Percentiles rank a stretch among this genome's conserved stretches.
These are phyloP conservation scores for Fusarium keratoplasticum DNA, from an alignment of 2,329 filamentous ascomycete species.

Conservation along the genomic window DNA sequence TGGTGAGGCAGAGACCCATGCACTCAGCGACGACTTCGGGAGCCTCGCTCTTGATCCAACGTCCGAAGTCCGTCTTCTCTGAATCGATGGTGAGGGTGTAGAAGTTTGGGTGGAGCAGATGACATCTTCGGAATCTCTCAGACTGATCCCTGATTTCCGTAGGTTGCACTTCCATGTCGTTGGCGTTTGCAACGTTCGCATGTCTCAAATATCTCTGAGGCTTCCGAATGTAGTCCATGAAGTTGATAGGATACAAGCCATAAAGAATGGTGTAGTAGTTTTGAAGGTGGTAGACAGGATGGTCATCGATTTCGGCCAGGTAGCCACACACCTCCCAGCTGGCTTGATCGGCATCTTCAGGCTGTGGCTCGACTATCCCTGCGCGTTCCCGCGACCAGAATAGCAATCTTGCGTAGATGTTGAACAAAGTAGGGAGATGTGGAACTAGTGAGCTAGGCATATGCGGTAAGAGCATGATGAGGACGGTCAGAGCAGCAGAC, in stretches of 20 bases:
- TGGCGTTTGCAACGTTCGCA: slow-evolving; percentile 74
- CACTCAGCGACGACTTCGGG: slow-evolving; percentile 85
- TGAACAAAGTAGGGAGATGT: slow-evolving; percentile 79
- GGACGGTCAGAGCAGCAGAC: slow-evolving; percentile 77
- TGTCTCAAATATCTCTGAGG: slow-evolving; percentile 82
- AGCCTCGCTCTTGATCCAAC: slow-evolving; percentile 84
- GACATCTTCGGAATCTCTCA: slow-evolving; percentile 77
- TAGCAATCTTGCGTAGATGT: slow-evolving; percentile 81
- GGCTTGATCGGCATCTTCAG: slow-evolving; percentile 53
- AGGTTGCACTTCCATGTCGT: slow-evolving; percentile 82
- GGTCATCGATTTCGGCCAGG: slow-evolving; percentile 71
- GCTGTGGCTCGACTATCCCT: slow-evolving; percentile 51
- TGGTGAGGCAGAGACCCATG: slow-evolving; percentile 70
- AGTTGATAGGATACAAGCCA: slow-evolving; percentile 85
- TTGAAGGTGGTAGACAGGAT: slow-evolving; percentile 73
- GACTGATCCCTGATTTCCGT: slow-evolving; percentile 81
- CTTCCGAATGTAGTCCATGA: slow-evolving; percentile 87
- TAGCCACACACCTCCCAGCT: slow-evolving; percentile 74
- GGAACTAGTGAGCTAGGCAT: slow-evolving; percentile 78
- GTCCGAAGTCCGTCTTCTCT: slow-evolving; percentile 79
- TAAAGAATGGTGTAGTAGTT: slow-evolving; percentile 87
- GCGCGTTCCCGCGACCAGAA: slow-evolving; percentile 77
- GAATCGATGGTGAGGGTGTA: slow-evolving; percentile 83
- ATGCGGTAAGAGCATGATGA: slow-evolving; percentile 86
- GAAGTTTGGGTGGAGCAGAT: slow-evolving; percentile 86